A percentile compares a stretch with the other conserved stretches of the same genome.
phyloP scores from a whole-genome alignment of 768 basidiomycete species.

The Boletus rubescentipes region DNA sequence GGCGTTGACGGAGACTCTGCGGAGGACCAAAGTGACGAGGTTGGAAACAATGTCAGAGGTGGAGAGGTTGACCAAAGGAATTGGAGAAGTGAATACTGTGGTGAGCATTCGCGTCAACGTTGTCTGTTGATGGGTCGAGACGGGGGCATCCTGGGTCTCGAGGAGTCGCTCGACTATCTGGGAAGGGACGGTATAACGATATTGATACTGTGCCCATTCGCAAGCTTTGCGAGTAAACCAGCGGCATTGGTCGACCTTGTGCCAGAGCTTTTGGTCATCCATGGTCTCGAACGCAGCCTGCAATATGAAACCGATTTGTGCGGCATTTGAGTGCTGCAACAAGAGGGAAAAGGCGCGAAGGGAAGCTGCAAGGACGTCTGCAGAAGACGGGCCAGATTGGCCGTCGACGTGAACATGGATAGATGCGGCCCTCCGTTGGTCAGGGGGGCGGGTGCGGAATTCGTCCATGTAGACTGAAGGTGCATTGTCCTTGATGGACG shows the following conservation, averaged over 20 bases:
- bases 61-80: slow-evolving; percentile 83
- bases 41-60: slow-evolving; percentile 87
- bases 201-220: slow-evolving; percentile 93
- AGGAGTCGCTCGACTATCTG: slow-evolving; percentile 77
- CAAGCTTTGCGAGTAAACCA: slow-evolving; percentile 79
- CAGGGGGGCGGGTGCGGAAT: slow-evolving; percentile 75
- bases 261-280: slow-evolving; percentile 63
- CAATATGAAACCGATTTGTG: slow-evolving; percentile 70
- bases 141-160: slow-evolving; percentile 53
- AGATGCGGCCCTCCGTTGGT: slow-evolving; percentile 83
- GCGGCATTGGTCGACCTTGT: slow-evolving; percentile 64
- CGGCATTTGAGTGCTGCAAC: slow-evolving; percentile 71
- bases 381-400: slow-evolving; percentile 73
- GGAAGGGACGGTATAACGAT: slow-evolving; percentile 87
- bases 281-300: slow-evolving; percentile 72
- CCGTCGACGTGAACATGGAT: slow-evolving; percentile 89
- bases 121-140: slow-evolving; percentile 50
- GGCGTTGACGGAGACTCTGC: slow-evolving; percentile 59
- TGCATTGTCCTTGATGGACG: slow-evolving; percentile 64
- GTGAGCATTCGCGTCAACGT: slow-evolving; percentile 78
- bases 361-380: slow-evolving; percentile 73
- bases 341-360: slow-evolving; percentile 72
- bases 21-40: slow-evolving; percentile 70
- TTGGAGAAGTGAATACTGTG: slow-evolving; percentile 77
- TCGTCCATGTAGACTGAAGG: slow-evolving; percentile 80